These are phyloP conservation scores for Candida broadrunensis DNA, from an alignment of 805 yeast species.

Conservation along the genomic window DNA sequence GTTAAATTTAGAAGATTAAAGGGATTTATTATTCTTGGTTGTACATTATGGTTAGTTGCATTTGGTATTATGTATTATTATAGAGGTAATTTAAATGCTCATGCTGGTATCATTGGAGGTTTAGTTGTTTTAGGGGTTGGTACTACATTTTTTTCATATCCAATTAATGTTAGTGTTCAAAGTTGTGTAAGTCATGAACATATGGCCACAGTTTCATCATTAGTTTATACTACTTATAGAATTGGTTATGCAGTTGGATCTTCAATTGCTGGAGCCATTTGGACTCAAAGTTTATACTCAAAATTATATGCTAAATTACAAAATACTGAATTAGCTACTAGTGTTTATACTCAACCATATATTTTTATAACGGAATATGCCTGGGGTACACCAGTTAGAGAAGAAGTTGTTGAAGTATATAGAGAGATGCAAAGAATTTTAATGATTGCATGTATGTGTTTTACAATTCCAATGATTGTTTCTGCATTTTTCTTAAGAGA, in stretches of 20 bases:
- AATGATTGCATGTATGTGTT: constrained; percentile 51
- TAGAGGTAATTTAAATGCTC: constrained; percentile 45
- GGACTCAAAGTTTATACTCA: constrained; percentile 59
- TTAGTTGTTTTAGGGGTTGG: constrained; percentile 67
- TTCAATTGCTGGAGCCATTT: constrained; percentile 66
- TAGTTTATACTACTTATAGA: constrained; percentile 55
- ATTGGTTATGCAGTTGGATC: constrained; percentile 65
- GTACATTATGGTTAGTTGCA: constrained; percentile 54
- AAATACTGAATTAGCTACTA: constrained; percentile 20
- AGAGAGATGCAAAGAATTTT: constrained; percentile 57
- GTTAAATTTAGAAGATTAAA: constrained; percentile 54
- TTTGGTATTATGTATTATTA: constrained; percentile 58
- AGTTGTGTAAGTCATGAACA: constrained; percentile 54
- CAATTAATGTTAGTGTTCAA: constrained; percentile 59
- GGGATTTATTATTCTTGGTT: constrained; percentile 58
- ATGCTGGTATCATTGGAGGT: constrained; percentile 61
- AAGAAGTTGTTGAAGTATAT: constrained; percentile 56
- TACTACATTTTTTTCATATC: constrained; percentile 69
- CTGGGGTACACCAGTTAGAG: constrained; percentile 65
- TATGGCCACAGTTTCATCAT: constrained; percentile 60
- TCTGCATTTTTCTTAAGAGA: constrained; percentile 52
- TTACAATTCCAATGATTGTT: constrained; percentile 51
- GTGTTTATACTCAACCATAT: constrained; percentile 45
- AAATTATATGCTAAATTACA: constrained; percentile 33
- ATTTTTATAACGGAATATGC: constrained; percentile 44